Evolutionary conservation across 805 yeast species (phyloP).

Genomic region (Yarrowia deformans): DNA sequence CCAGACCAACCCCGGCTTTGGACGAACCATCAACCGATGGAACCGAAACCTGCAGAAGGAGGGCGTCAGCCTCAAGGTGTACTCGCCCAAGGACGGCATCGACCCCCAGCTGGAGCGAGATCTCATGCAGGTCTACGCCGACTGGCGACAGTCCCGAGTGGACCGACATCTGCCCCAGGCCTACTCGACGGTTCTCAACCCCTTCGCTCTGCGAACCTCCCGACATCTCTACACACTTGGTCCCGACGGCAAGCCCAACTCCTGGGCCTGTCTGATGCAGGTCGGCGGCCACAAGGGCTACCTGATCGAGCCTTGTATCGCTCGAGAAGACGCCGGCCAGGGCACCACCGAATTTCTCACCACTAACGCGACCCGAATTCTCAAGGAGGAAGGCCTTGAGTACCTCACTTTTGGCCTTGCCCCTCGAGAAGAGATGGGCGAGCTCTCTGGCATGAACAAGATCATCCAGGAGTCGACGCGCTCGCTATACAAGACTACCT

Average conservation of each 20-base stretch:
- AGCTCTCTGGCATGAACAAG: constrained; percentile 32
- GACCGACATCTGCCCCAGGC: constrained; percentile 38
- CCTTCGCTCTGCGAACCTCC: constrained; percentile 33
- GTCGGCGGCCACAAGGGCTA: constrained; percentile 35
- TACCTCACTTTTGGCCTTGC: constrained; percentile 33
- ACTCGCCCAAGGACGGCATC: constrained; percentile 24
- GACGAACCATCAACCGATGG: constrained; percentile 37
- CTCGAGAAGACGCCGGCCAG: constrained; percentile 37
- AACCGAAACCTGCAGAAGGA: constrained; percentile 29
- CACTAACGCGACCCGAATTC: constrained; percentile 27
- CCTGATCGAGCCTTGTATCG: constrained; percentile 37
- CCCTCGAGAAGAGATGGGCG: constrained; percentile 35
- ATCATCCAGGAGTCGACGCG: constrained; percentile 28
- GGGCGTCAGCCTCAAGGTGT: constrained; percentile 19
- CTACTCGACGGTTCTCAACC: constrained; percentile 34
- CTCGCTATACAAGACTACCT: constrained; percentile 28
- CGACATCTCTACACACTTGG: constrained; percentile 36
- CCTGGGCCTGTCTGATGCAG: constrained; percentile 36
- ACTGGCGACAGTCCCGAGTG: constrained; percentile 31
- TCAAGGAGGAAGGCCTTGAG: constrained; percentile 29
- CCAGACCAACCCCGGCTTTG: constrained; percentile 31
- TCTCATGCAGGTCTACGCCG: constrained; percentile 32
- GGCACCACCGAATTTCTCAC: constrained; percentile 37
- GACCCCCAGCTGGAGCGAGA: constrained; percentile 35
- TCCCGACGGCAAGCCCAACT: constrained; percentile 37